Conservation (phyloP, 2,329 filamentous ascomycete species). For the Apiospora koreana region DNA sequence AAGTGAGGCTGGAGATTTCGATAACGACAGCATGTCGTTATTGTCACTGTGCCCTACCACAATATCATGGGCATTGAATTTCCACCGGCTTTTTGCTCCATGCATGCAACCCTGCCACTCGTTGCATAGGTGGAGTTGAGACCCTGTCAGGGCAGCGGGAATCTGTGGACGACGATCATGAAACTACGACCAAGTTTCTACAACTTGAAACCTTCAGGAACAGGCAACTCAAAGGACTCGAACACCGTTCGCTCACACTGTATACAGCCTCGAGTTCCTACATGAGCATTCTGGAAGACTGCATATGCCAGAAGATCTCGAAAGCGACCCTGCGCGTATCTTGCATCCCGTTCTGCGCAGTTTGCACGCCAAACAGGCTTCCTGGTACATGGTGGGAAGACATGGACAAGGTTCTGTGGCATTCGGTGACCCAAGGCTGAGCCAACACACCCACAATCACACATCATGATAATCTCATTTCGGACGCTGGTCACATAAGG, state of each 20-base stretch:
- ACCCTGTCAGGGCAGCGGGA: background rate
- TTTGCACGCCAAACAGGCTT: background rate
- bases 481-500: slow-evolving; percentile 2
- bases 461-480: background rate
- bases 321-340: slow-evolving; percentile 5
- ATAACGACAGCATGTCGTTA: background rate
- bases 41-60: background rate
- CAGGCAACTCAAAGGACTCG: background rate
- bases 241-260: background rate
- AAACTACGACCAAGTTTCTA: background rate
- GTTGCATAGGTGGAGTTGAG: background rate
- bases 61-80: background rate
- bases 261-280: background rate
- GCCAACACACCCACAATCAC: background rate
- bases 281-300: background rate
- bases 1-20: background rate
- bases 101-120: slow-evolving; percentile 1
- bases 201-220: slow-evolving; percentile 5
- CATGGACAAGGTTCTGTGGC: background rate
- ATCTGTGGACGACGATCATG: slow-evolving; percentile 6
- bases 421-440: background rate
- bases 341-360: background rate
- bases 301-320: slow-evolving; percentile 3
- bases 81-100: background rate
- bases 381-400: background rate